Base-by-base conservation (phyloP, 2,329 filamentous ascomycete genomes). In the Sporothrix humicola region DNA sequence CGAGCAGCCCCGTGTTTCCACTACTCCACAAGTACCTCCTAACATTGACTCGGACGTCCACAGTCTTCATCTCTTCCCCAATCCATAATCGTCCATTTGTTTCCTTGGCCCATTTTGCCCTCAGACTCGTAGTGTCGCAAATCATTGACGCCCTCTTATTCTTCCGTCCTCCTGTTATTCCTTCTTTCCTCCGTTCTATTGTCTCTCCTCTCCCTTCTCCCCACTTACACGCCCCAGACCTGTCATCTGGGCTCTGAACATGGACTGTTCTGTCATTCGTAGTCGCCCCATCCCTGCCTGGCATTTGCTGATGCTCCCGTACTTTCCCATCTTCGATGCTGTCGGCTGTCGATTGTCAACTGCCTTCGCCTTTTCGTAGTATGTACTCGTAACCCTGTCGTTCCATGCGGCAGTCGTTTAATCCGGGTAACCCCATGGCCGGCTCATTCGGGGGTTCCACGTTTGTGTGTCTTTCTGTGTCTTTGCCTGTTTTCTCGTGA, bases 81-180 rank as follows among this genome's bases (percentile, higher is more conserved):
- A 9, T 31, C 52, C 65, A 2, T 23, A 26, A 3, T 26, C 17
- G 31, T 6, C 17, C 46, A n/a, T 52, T 59, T 61, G 48, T 56
- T 69, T 54, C 66, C 66, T 54, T 65, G 31, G 23, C 54, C 52
- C 61, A 61, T 50, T 61, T 37, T 66, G 23, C 42, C 44, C 46
- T 73, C 74, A 8, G 69, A 72, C 72, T 58, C n/a, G 8, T 52
- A 13, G 46, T 71, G 72, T 73, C 74, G 72, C 74, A 58, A 58
- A 72, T 66, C 69, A 72, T 56, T 42, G 46, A 63, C 37, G 69
- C 68, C 58, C 66, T 63, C 44, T 26, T 37, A 54, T 37, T 20
- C 23, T 10, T 54, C 52, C 50, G 52, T 50, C 20, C 3, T 54
- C 52, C 37, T 65, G 23, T 42, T 44, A 26, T 65, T n/a, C 31